Evolutionary conservation across 306 rosid species (phyloP), one percentile per base, ranked within the genome.

Genomic region (Acacia confusa): DNA sequence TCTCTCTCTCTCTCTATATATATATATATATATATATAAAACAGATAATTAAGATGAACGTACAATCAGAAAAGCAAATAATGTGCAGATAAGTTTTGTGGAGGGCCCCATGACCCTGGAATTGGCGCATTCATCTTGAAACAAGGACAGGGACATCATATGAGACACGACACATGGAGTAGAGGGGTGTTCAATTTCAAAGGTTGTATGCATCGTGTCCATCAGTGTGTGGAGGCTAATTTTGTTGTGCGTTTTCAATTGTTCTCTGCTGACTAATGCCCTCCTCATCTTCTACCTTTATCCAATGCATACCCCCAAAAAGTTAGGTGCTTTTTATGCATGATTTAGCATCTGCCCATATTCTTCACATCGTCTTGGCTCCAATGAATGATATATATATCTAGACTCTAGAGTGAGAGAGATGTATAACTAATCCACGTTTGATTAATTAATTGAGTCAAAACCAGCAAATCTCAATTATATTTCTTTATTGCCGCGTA

Each of bases 231-330:
- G 82, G 81, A 27, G 74, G 36, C 61, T 63, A 64, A 22, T 41
- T 76, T 74, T 68, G 19, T 19, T 9, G 45, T 19, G 74, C 30
- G 17, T 30, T 30, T 24, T 30, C 28, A 66, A 57, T 80, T 81
- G 79, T 77, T 61, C 79, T 44, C n/a, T 69, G 63, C 70, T 70
- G 85, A 81, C 70, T 83, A 82, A 74, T 16, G 13, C 22, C 55
- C 20, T 15, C 27, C 34, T 38, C 78, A 63, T 65, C 13, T 17
- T 14, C 28, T 20, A 9, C 34, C 63, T 38, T 36, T 24, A 22
- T 22, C 30, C 24, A 41, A 11, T 40, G 68, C 5, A 5, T 19
- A 20, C 24, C 2, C 32, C n/a, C 19, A 52, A 74, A 50, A 52
- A 74, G 47, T 36, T 36, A n/a, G 44, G 3, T 47, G 44, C 76